Evolutionary conservation across 768 basidiomycete genomes (phyloP).

Genomic region (Hygrocybe punicea): DNA sequence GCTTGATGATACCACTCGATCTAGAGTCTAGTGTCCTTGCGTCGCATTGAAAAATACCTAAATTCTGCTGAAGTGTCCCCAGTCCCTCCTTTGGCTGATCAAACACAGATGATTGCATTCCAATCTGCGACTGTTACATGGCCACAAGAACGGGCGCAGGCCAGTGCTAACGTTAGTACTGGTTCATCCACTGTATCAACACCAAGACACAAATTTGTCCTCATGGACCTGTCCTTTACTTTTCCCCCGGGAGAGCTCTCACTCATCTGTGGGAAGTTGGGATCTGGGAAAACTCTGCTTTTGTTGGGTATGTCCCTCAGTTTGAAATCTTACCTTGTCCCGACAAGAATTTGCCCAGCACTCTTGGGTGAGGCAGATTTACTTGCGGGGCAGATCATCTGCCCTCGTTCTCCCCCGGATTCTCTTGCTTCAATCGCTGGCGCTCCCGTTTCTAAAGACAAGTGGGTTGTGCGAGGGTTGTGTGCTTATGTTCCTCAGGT

Average conservation of each 20-base stretch:
- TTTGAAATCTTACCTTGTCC: slow-evolving; percentile 8
- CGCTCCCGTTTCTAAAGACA: slow-evolving; percentile 42
- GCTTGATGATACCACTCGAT: not conserved
- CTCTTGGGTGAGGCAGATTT: slow-evolving; percentile 88
- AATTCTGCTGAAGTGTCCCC: slow-evolving; percentile 64
- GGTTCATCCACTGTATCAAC: slow-evolving; percentile 62
- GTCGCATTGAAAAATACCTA: slow-evolving; percentile 90
- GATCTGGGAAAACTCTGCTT: slow-evolving; percentile 84
- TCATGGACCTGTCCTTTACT: slow-evolving; percentile 71
- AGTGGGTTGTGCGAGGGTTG: slow-evolving; percentile 75
- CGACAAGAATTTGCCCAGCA: slow-evolving; percentile 35
- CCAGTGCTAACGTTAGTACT: slow-evolving; percentile 34
- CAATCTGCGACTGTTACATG: slow-evolving; percentile 88
- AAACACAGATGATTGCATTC: slow-evolving; percentile 63
- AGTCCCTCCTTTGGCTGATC: slow-evolving; percentile 54
- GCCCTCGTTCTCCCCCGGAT: slow-evolving; percentile 83
- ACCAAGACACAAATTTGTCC: slow-evolving; percentile 73
- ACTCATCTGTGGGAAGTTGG: slow-evolving; percentile 84
- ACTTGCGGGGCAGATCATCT: slow-evolving; percentile 73
- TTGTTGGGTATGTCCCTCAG: slow-evolving; percentile 48
- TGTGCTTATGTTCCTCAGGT: slow-evolving; percentile 88
- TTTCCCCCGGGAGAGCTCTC: slow-evolving; percentile 80
- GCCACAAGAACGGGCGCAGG: slow-evolving; percentile 68
- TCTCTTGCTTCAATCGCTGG: slow-evolving; percentile 59
- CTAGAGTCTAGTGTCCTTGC: slow-evolving; percentile 76